Conservation (phyloP, 371 early-diverging fungal species). For the Blyttiomyces sp. region DNA sequence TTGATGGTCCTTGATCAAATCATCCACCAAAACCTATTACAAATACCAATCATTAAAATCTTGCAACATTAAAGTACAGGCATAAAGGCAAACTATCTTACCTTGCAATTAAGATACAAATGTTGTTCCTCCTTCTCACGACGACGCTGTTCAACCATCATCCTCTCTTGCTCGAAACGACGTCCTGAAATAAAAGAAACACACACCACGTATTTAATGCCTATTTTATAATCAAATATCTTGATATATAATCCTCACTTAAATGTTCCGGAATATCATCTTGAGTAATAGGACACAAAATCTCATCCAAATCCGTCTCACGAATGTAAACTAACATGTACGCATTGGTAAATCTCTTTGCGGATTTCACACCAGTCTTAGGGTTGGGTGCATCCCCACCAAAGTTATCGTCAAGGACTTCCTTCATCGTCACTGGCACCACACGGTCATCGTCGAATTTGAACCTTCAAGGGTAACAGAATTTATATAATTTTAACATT, state of each 20-base stretch:
- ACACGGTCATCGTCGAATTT: slow-evolving; percentile 98
- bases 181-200: slow-evolving; percentile 35
- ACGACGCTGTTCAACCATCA: slow-evolving; percentile 49
- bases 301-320: slow-evolving; percentile 65
- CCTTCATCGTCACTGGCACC: slow-evolving; percentile 74
- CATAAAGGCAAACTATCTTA: slow-evolving; percentile 26
- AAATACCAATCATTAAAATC: not conserved
- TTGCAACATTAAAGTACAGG: not conserved
- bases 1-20: slow-evolving; percentile 61
- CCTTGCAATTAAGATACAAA: slow-evolving; percentile 61
- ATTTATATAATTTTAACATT: not conserved
- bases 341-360: slow-evolving; percentile 87
- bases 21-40: slow-evolving; percentile 65
- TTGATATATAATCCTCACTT: slow-evolving; percentile 25
- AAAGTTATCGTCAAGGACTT: slow-evolving; percentile 94
- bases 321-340: slow-evolving; percentile 97
- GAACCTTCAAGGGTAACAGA: too few species aligned
- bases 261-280: slow-evolving; percentile 83
- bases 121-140: slow-evolving; percentile 71
- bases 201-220: not conserved
- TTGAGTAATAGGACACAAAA: slow-evolving; percentile 63
- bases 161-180: slow-evolving; percentile 60
- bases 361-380: slow-evolving; percentile 21
- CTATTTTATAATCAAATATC: not conserved
- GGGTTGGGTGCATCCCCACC: slow-evolving; percentile 48